These are phyloP conservation scores for Pseudozyma thailandica DNA, from an alignment of 1,284 basidiomycete species.

Conservation along the genomic window DNA sequence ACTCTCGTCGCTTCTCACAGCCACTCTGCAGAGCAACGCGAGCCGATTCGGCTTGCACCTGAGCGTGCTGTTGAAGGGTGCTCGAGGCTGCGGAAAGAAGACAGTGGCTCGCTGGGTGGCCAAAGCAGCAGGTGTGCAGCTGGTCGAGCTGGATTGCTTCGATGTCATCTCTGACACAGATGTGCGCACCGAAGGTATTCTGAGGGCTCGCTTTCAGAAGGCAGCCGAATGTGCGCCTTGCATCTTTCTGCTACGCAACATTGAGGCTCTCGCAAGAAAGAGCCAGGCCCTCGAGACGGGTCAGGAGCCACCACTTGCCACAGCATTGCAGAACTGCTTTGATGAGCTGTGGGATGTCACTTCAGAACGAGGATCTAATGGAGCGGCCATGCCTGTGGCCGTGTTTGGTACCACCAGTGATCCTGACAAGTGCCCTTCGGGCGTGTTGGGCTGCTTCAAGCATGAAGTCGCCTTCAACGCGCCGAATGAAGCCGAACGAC, in stretches of 20 bases:
- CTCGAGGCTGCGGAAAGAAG: slow-evolving; percentile 80
- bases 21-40: slow-evolving; percentile 56
- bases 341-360: slow-evolving; percentile 70
- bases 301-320: slow-evolving; percentile 77
- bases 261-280: slow-evolving; percentile 83
- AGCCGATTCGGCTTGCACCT: slow-evolving; percentile 58
- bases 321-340: slow-evolving; percentile 77
- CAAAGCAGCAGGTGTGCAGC: slow-evolving; percentile 77
- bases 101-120: slow-evolving; percentile 75
- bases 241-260: slow-evolving; percentile 81
- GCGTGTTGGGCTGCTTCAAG: slow-evolving; percentile 83
- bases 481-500: slow-evolving; percentile 80
- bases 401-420: slow-evolving; percentile 80
- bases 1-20: slow-evolving; percentile 52
- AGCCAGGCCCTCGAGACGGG: slow-evolving; percentile 77
- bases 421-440: slow-evolving; percentile 76
- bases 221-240: slow-evolving; percentile 85
- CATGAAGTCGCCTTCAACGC: slow-evolving; percentile 82
- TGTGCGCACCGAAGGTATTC: slow-evolving; percentile 79
- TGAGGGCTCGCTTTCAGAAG: slow-evolving; percentile 82
- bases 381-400: slow-evolving; percentile 37
- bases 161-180: slow-evolving; percentile 84
- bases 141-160: slow-evolving; percentile 89
- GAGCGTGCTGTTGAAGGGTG: slow-evolving; percentile 77
- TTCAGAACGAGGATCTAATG: neutral